Conservation (phyloP, 345 rosid genomes). For the Raphanus raphanistrum region DNA sequence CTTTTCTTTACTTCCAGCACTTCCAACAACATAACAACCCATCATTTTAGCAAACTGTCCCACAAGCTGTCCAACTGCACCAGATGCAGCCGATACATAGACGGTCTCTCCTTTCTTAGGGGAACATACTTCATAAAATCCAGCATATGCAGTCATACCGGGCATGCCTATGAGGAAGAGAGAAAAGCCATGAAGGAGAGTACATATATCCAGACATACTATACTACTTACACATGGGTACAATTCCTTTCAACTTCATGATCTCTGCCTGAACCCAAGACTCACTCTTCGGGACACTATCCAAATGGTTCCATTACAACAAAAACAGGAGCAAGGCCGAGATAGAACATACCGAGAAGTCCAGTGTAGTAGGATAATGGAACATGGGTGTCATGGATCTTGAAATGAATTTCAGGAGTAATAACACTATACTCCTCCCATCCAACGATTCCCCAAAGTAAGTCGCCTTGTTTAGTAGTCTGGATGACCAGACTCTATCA, state of each 20-base stretch:
- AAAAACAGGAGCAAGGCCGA: neutral
- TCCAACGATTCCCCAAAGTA: constrained; percentile 57
- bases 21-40: constrained; percentile 62
- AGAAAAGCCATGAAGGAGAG: neutral
- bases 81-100: constrained; percentile 55
- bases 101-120: constrained; percentile 52
- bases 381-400: constrained; percentile 51
- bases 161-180: constrained; percentile 44
- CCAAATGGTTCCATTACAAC: no score
- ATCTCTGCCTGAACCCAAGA: constrained; percentile 1
- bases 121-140: constrained; percentile 46
- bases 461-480: constrained; percentile 54
- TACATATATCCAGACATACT: neutral
- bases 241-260: neutral
- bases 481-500: constrained; percentile 56
- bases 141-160: constrained; percentile 54
- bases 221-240: neutral
- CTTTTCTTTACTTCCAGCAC: constrained; percentile 55
- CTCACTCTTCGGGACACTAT: no score
- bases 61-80: constrained; percentile 60
- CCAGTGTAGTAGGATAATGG: constrained; percentile 69
- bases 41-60: constrained; percentile 53
- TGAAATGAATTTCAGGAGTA: constrained; percentile 37
- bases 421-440: constrained; percentile 70
- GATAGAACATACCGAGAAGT: constrained; percentile 51